Evolutionary conservation across 2,329 filamentous ascomycete genomes (phyloP).

Genomic region (Ophiostoma novo-ulmi): DNA sequence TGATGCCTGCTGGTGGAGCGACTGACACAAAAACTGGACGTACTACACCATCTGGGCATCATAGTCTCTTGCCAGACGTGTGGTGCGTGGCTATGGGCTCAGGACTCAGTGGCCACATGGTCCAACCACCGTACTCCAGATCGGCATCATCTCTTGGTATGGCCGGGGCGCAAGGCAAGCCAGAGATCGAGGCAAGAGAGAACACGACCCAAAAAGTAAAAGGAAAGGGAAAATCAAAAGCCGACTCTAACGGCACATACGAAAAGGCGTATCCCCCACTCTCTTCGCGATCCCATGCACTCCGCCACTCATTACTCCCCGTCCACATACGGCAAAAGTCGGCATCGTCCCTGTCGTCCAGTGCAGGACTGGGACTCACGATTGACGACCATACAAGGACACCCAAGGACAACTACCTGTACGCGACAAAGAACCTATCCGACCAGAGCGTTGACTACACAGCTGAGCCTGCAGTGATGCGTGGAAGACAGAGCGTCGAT

Average conservation of each 20-base stretch:
- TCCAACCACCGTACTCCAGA: background rate
- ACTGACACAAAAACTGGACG: background rate
- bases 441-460: slow-evolving; percentile 25
- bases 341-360: slow-evolving; percentile 3
- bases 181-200: background rate
- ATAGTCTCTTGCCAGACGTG: slow-evolving; percentile 17
- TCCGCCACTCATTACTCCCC: slow-evolving; percentile 28
- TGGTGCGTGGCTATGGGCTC: slow-evolving; percentile 18
- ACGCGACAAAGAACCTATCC: slow-evolving; percentile 22
- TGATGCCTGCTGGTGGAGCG: background rate
- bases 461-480: slow-evolving; percentile 13
- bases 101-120: slow-evolving; percentile 1
- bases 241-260: background rate
- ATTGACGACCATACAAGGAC: background rate
- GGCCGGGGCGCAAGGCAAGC: background rate
- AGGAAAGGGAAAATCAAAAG: background rate
- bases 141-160: background rate
- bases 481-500: slow-evolving; percentile 25
- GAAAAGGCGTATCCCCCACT: slow-evolving; percentile 31
- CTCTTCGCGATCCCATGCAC: slow-evolving; percentile 33
- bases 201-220: background rate
- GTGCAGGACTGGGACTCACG: background rate
- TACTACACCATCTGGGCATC: background rate
- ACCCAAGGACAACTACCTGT: slow-evolving; percentile 18
- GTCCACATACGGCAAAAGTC: slow-evolving; percentile 28